Base-by-base conservation (phyloP, 1,284 basidiomycete genomes). In the Exobasidium cylindrosporum region DNA sequence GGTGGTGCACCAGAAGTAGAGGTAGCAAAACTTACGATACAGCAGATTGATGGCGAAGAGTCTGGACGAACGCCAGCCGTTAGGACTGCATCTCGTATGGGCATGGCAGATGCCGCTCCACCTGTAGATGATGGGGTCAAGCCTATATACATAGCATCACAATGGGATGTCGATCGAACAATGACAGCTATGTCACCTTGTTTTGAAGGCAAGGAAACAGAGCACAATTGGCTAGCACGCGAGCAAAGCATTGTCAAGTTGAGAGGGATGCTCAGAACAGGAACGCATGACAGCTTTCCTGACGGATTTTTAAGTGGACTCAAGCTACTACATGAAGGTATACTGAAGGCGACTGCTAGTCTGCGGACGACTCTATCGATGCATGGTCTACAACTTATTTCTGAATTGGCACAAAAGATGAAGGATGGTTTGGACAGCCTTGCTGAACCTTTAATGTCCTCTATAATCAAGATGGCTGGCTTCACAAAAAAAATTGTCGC, bases 401-500 rank as follows among this genome's bases (percentile, higher is more conserved):
- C 82, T 44, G 93, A 97, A 72, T 83, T 97, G 24, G 86, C 88
- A 1, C 63, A 72, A 10, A 62, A 65, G 40, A 60, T 73, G 2
- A 69, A 73, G 24, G 77, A 83, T 45, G 81, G 86, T 21, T 85
- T 97, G 14, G 91, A 96, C 79, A 26, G 44, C 2, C 23, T 47
- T 11, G 65, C 72, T 23, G 77, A 79, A 21, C 79, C 83, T 0
- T 79, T 97, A 2, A 83, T 94, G 57, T 85, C 86, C 10, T 85
- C 89, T 65, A 85, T 96, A 5, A 84, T 94, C 32, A 87, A 87
- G 68, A 91, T 98, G 91, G 88, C 91, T 28, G 88, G 88, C 5
- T 88, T 91, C 63, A 97, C 95, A n/a, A 99, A 99, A 82, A 96
- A 93, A 79, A 88, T 97, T 52, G 87, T 89, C 32, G 92, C 90